Base-by-base conservation (phyloP, 352 stramenopile species). In the Globisporangium polare region DNA sequence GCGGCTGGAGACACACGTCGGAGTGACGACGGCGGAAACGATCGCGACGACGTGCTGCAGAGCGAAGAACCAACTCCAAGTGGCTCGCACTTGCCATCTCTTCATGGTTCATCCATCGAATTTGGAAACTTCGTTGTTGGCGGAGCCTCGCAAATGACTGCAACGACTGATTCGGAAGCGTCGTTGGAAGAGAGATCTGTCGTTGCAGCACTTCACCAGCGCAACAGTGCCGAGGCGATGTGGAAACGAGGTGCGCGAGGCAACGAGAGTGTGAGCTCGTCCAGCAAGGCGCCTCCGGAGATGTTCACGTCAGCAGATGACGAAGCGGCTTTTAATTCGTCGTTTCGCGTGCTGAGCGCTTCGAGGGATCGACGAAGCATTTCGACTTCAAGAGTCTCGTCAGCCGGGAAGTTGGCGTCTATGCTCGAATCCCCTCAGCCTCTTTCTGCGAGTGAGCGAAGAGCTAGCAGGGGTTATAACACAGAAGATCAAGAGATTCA, bases 171-270 rank as follows among this genome's bases (percentile, higher is more conserved):
- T 29, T 27, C 42, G 15, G 42, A 50, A 33, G 20, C 13, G 54
- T 63, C 29, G 35, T 12, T 5, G 5, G 5, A 41, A 54, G 12
- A 60, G 26, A 41, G 20, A 53, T 56, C 15, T 33, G 27, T 1
- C 2, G n/a, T 29, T n/a, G 53, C 60, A 10, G 46, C 41, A 41
- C 5, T 41, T 26, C 9, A 17, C 10, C 35, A 60, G 8, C 29
- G 27, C 3, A 42, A 7, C 5, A 47, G 5, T 46, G 51, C 49
- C 10, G 80, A 89, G 22, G 67, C 66, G 0, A 80, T 90, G 50
- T 90, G 80, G 80, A 86, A 77, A 39, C 75, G 77, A 20, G 78
- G 73, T 3, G 67, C 58, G 12, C 41, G 13, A 52, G 26, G 41
- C 18, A 50, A 39, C n/a, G 20, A 52, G n/a, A 35, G 31, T 29